Base-by-base conservation (phyloP, 192 early-diverging fungal species). In the Coemansia sp. region DNA sequence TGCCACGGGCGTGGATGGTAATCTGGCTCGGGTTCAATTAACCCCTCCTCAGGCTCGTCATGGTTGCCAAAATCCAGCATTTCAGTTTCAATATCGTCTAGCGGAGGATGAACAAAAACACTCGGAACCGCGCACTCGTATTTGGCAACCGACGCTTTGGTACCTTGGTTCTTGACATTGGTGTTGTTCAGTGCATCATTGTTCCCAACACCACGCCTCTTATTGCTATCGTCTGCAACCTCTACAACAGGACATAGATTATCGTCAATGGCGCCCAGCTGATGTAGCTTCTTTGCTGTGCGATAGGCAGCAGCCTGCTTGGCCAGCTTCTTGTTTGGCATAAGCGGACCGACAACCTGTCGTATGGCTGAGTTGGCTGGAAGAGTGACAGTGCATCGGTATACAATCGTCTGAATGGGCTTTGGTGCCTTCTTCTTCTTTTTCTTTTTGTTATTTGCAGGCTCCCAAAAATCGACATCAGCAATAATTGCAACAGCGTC, bases 251-350 rank as follows among this genome's bases (percentile, higher is more conserved):
- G 94, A 8, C 85, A 49, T 12, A 98, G 81, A 44, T 89, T 75
- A 49, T 95, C 90, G 65, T 92, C 86, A n/a, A 98, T 79, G 3
- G 86, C 90, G 2, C 87, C 87, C 0, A 81, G 60, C 19, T 77
- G 65, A 68, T 95, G 90, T 11, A 98, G 83, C 66, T 85, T 67
- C 60, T 89, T 88, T 46, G 93, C 88, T 0, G 88, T 79, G 39
- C 92, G 87, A 45, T 93, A 87, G 0, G 93, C 89, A 0, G 87
- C 88, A 2, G 85, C 66, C 55, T 90, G 88, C 72, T 88, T 91
- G 7, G 95, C 92, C 41, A 86, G 67, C 32, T 43, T 65, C 54
- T 89, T 90, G 61, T 85, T 90, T 4, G 83, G 71, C 65, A 86
- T 75, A 6, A 74, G 67, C 25, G 87, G 85, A 0, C 86, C 87